Percentiles rank a stretch among this genome's conserved stretches.
Evolutionary conservation across 2,329 filamentous ascomycete genomes (phyloP).

Genomic region (Passalora sequoiae): DNA sequence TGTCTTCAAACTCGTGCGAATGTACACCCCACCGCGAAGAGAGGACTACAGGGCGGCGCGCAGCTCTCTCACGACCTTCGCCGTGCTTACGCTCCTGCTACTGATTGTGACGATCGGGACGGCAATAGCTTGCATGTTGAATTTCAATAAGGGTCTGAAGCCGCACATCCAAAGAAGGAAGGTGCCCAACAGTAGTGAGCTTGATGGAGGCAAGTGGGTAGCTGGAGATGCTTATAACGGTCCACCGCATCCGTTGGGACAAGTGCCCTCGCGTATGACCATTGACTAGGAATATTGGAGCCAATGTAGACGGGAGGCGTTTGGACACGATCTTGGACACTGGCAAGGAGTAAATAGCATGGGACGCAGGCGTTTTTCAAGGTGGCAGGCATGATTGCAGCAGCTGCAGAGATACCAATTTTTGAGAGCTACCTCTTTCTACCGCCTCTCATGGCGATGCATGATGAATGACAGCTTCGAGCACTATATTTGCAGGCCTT

Average conservation of each 20-base stretch:
- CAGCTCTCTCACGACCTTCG: slow-evolving; percentile 85
- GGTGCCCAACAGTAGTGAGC: slow-evolving; percentile 17
- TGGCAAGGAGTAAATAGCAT: no score
- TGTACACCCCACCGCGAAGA: slow-evolving; percentile 61
- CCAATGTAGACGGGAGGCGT: no score
- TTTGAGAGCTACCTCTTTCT: not conserved
- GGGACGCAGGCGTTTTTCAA: not conserved
- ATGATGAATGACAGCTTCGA: slow-evolving; percentile 6
- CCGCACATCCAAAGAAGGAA: slow-evolving; percentile 60
- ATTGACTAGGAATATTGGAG: slow-evolving; percentile 49
- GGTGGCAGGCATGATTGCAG: not conserved
- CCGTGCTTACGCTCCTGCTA: slow-evolving; percentile 82
- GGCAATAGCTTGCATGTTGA: slow-evolving; percentile 78
- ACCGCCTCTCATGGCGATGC: slow-evolving; percentile 6
- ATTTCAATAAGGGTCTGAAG: slow-evolving; percentile 87
- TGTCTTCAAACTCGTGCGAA: slow-evolving; percentile 94
- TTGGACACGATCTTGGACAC: no score
- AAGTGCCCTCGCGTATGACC: slow-evolving; percentile 39
- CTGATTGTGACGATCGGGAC: slow-evolving; percentile 85
- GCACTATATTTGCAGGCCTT: no score
- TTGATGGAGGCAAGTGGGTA: slow-evolving; percentile 19
- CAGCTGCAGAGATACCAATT: slow-evolving; percentile 1
- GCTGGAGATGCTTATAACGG: slow-evolving; percentile 21
- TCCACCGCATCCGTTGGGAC: slow-evolving; percentile 29
- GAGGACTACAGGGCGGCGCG: slow-evolving; percentile 69